A percentile compares a stretch with the other conserved stretches of the same genome.
Conservation (phyloP, 352 stramenopile genomes). For the Elongisporangium prolatum region DNA sequence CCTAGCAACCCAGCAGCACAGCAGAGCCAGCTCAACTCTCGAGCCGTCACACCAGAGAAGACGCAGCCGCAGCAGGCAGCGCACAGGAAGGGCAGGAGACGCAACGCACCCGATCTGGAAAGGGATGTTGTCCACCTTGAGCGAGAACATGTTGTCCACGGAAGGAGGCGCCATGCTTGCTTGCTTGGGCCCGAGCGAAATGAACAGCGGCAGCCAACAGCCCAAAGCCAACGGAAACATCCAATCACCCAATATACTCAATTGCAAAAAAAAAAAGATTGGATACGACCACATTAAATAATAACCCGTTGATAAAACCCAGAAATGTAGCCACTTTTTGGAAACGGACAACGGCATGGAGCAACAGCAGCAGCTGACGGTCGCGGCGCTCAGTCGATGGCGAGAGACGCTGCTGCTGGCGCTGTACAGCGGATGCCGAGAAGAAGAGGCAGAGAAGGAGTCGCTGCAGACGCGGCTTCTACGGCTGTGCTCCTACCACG, state of each 20-base stretch:
- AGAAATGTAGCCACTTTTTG: not conserved
- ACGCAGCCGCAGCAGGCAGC: slow-evolving; percentile 8
- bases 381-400: not conserved
- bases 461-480: not conserved
- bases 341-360: not conserved
- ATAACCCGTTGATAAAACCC: not conserved
- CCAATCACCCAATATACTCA: not conserved
- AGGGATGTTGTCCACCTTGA: slow-evolving; percentile 88
- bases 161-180: slow-evolving; percentile 60
- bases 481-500: not conserved
- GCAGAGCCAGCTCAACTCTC: not conserved
- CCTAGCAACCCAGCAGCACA: not conserved
- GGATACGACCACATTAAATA: no score
- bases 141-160: slow-evolving; percentile 80
- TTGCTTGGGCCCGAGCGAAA: not conserved
- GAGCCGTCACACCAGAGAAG: slow-evolving; percentile 3
- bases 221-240: not conserved
- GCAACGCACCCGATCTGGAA: slow-evolving; percentile 61
- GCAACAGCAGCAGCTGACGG: not conserved
- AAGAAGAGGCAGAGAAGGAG: not conserved
- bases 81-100: not conserved
- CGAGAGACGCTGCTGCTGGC: not conserved
- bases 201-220: not conserved
- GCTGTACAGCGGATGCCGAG: not conserved
- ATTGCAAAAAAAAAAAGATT: no score